Percentiles rank a stretch among this genome's conserved stretches.
These are phyloP conservation scores for Xylaria sp. DNA, from an alignment of 2,329 filamentous ascomycete genomes.

Conservation along the genomic window DNA sequence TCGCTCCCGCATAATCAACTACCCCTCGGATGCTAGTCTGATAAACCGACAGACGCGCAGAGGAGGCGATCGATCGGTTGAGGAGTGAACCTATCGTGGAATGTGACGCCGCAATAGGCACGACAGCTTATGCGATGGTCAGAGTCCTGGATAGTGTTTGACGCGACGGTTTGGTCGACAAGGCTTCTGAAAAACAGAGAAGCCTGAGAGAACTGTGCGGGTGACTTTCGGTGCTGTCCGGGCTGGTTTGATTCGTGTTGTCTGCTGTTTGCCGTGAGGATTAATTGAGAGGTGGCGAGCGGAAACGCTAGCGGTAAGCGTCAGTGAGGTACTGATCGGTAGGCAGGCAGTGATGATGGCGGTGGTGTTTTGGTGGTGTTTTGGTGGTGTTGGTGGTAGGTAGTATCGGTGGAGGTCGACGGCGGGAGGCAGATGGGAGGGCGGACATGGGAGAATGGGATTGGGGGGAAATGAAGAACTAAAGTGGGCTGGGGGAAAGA, in stretches of 20 bases:
- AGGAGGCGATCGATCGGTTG: neutral
- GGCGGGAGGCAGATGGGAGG: slow-evolving; percentile 13
- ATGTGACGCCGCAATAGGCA: slow-evolving; percentile 1
- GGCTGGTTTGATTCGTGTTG: slow-evolving; percentile 3
- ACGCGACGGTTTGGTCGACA: slow-evolving; percentile 5
- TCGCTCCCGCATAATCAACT: slow-evolving; percentile 23
- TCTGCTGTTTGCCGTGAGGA: slow-evolving; percentile 1
- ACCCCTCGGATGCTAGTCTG: slow-evolving; percentile 12
- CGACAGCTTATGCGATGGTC: slow-evolving; percentile 6
- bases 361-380: slow-evolving; percentile 1
- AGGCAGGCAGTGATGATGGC: slow-evolving; percentile 8
- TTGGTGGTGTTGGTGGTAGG: slow-evolving; percentile 5
- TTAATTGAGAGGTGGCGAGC: neutral
- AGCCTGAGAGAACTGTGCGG: neutral
- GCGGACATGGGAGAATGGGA: slow-evolving; percentile 13
- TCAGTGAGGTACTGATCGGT: neutral
- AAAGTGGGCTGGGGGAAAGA: slow-evolving; percentile 6
- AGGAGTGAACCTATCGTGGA: slow-evolving; percentile 4
- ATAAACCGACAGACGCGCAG: neutral
- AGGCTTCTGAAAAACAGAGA: slow-evolving; percentile 8
- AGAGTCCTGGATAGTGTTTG: neutral
- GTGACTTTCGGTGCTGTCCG: neutral
- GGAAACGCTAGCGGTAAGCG: neutral
- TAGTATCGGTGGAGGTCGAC: slow-evolving; percentile 13
- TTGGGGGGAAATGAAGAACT: slow-evolving; percentile 12